phyloP scores from a whole-genome alignment of 768 basidiomycete genomes.

The Kockovaella imperatae region DNA sequence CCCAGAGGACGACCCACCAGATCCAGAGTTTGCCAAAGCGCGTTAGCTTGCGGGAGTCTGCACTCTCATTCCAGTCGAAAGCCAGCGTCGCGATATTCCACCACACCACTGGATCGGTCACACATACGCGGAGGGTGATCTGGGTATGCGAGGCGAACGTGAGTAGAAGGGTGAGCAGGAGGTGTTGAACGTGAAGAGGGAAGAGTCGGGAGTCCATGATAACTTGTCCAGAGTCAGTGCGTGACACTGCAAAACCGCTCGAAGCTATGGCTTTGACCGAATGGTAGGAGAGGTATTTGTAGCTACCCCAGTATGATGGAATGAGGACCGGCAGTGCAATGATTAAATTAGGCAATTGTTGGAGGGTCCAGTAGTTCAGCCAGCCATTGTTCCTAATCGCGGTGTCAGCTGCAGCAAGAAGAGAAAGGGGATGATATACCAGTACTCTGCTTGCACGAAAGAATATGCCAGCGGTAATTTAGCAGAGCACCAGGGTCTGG shows the following conservation, averaged over 20 bases:
- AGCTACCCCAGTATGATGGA: conserved; percentile 48
- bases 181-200: conserved; percentile 69
- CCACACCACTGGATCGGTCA: conserved; percentile 69
- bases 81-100: conserved; percentile 76
- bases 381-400: conserved; percentile 61
- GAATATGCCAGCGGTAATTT: conserved; percentile 65
- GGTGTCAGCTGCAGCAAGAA: neutral
- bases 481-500: conserved; percentile 60
- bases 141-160: conserved; percentile 78
- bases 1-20: conserved; percentile 72
- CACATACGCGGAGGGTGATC: conserved; percentile 69
- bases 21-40: conserved; percentile 59
- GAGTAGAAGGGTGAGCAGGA: conserved; percentile 56
- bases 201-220: too few species aligned
- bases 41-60: conserved; percentile 7
- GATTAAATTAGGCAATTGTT: conserved; percentile 82
- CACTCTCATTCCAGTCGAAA: conserved; percentile 24
- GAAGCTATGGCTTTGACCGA: neutral
- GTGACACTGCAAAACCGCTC: conserved; percentile 22
- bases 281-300: conserved; percentile 14
- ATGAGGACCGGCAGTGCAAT: conserved; percentile 64
- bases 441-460: conserved; percentile 74
- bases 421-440: conserved; percentile 44
- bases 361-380: conserved; percentile 71
- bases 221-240: conserved; percentile 44